Evolutionary conservation across 1,284 basidiomycete genomes (phyloP), one percentile per base, ranked within the genome.

Genomic region (Polyporus tsugae): DNA sequence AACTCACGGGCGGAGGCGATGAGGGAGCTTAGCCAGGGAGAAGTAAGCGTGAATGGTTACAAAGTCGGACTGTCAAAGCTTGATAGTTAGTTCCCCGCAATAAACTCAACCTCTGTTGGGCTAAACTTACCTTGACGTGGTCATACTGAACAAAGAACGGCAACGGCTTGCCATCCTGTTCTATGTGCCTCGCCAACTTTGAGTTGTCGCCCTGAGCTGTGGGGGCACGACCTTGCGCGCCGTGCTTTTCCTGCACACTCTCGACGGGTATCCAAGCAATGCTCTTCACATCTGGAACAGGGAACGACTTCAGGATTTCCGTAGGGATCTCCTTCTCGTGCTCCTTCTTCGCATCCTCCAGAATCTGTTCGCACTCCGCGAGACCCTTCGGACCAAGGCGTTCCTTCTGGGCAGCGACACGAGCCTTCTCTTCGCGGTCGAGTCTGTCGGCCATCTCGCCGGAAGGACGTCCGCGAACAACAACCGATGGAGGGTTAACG

Each of bases 241-340:
- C 81, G 42, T 87, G 88, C 36, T 82, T 79, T 76, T 94, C 90
- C 77, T 91, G 91, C 19, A 88, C 79, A 69, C 91, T 97, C 75
- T 96, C 89, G 2, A 99, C 96, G 0, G 94, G 90, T 68, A 99
- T 97, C 96, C 97, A 99, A 6, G 93, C 89, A 75, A 99, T 97
- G 71, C 90, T 94, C 75, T 92, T 91, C 29, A 97, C 93, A 75
- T 93, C 88, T 0, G 96, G 96, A 39, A 97, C 90, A 19, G 93
- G 91, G 86, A 99, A 99, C 25, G 88, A 83, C 4, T 89, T 92
- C 49, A 99, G 82, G 71, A 98, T 85, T 49, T 95, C 88, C 10
- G 84, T 83, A 6, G 97, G 97, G 68, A 98, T 96, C 11, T 92
- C 89, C 64, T 82, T 82, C 73, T 95, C 94, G 78, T 99, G 96